These are phyloP conservation scores for Chlamydomonas sphaeroides DNA, from an alignment of 139 green algal genomes.

Conservation along the genomic window DNA sequence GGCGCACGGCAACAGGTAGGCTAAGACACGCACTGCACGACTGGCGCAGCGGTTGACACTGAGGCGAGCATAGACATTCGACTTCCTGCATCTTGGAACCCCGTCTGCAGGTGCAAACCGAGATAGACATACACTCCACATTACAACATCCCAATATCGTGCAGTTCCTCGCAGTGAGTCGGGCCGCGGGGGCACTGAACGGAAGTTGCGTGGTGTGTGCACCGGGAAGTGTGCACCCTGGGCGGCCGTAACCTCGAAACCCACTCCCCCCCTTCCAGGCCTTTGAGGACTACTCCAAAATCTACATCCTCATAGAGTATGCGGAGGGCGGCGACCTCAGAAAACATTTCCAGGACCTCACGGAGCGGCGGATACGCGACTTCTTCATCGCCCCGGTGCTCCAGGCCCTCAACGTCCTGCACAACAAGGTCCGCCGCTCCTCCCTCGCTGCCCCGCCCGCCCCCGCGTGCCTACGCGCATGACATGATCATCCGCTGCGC, in stretches of 20 bases:
- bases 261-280: constrained; percentile 18
- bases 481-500: too few species aligned
- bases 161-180: constrained; percentile 35
- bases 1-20: constrained; percentile 33
- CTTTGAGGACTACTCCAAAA: constrained; percentile 25
- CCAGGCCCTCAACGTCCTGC: constrained; percentile 28
- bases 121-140: constrained; percentile 38
- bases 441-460: too few species aligned
- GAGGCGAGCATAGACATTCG: too few species aligned
- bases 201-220: too few species aligned
- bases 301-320: constrained; percentile 35
- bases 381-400: constrained; percentile 43
- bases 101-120: constrained; percentile 40
- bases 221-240: too few species aligned
- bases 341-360: constrained; percentile 34
- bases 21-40: too few species aligned
- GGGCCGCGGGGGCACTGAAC: too few species aligned
- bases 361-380: constrained; percentile 29
- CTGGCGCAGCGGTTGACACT: too few species aligned
- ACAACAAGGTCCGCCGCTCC: constrained; percentile 27
- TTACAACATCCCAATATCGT: constrained; percentile 39
- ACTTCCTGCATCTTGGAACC: too few species aligned
- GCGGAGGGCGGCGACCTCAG: constrained; percentile 34
- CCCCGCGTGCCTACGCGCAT: too few species aligned
- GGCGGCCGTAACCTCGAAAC: too few species aligned